These are phyloP conservation scores for Fusarium pseudocircinatum DNA, from an alignment of 2,329 filamentous ascomycete genomes.

Conservation along the genomic window DNA sequence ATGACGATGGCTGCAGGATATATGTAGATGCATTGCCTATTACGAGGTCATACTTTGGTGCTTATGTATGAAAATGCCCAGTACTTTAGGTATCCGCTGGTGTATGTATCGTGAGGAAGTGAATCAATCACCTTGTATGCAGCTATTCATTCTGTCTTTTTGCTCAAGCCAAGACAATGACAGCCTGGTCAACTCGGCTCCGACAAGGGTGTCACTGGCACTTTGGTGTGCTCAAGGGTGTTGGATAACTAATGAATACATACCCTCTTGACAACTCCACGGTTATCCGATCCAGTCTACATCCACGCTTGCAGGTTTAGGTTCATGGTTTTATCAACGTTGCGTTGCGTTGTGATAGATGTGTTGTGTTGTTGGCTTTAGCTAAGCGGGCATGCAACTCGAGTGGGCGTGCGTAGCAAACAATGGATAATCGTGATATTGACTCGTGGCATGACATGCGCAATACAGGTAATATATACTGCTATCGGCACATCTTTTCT, in stretches of 20 bases:
- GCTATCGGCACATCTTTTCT: neutral
- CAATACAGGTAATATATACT: neutral
- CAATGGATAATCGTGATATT: neutral
- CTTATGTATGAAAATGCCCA: neutral
- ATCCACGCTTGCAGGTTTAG: conserved; percentile 1
- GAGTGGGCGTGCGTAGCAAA: neutral
- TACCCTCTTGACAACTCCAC: conserved; percentile 25
- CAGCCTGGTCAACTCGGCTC: conserved; percentile 4
- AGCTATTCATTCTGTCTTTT: neutral
- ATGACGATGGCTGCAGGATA: conserved; percentile 15
- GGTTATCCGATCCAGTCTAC: conserved; percentile 14
- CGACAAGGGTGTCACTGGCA: conserved; percentile 11
- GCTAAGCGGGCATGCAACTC: conserved; percentile 1
- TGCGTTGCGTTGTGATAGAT: neutral
- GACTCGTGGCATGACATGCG: conserved; percentile 19
- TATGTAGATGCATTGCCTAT: conserved; percentile 1
- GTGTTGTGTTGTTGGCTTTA: neutral
- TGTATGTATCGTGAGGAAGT: neutral
- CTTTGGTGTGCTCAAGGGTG: conserved; percentile 20
- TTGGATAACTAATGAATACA: conserved; percentile 21
- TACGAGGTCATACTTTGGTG: conserved; percentile 12
- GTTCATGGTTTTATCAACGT: conserved; percentile 7
- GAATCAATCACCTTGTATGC: neutral
- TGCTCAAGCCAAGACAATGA: conserved; percentile 3
- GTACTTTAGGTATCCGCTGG: neutral